Evolutionary conservation across 1,139 yeast species (phyloP).

Genomic region (Nakaseomyces kungkrabaensis): DNA sequence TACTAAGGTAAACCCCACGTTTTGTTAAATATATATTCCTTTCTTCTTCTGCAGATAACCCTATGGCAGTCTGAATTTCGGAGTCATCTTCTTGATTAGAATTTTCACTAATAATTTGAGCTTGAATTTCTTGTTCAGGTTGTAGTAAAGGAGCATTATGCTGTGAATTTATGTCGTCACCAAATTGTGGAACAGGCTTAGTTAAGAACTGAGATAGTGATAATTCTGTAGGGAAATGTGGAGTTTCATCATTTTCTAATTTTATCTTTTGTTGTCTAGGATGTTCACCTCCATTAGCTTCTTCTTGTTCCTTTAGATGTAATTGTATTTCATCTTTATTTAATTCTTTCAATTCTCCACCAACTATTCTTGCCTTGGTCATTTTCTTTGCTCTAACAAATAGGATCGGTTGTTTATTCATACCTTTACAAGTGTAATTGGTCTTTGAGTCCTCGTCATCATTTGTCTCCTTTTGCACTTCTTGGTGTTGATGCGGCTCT

Average conservation of each 20-base stretch:
- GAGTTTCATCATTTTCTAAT: background rate
- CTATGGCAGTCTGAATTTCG: background rate
- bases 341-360: conserved; percentile 25
- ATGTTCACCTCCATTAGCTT: background rate
- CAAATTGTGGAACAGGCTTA: background rate
- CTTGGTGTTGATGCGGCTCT: conserved; percentile 1
- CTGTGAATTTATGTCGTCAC: background rate
- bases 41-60: background rate
- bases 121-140: background rate
- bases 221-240: background rate
- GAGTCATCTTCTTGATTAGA: background rate
- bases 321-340: conserved; percentile 11
- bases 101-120: background rate
- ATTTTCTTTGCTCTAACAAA: conserved; percentile 23
- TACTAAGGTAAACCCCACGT: conserved; percentile 27
- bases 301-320: background rate
- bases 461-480: background rate
- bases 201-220: background rate
- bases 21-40: conserved; percentile 16
- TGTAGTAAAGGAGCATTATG: background rate
- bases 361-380: conserved; percentile 23
- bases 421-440: conserved; percentile 13
- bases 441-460: background rate
- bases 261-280: background rate
- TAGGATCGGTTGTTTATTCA: conserved; percentile 26